Base-by-base conservation (phyloP, 148 eudicot genomes). In the Selenicereus undatus region DNA sequence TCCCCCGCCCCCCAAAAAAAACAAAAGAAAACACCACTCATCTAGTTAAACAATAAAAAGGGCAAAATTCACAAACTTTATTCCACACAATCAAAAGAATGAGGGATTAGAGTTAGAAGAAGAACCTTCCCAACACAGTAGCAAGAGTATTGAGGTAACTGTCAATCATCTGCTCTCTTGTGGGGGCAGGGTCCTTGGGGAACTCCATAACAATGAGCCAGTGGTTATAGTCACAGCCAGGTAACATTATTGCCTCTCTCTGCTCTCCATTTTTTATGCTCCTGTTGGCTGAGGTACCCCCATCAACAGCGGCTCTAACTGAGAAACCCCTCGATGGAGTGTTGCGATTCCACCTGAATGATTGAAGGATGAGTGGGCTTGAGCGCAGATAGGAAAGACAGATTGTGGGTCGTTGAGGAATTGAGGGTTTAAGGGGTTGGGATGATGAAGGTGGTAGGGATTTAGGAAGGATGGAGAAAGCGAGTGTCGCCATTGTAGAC, bases 131-230 rank as follows among this genome's bases (percentile, higher is more conserved):
- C 12, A 95, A 74, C 64, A 95, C 97, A 74, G 93, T 73, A 9
- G 97, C 92, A 56, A 95, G 94, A 52, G 98, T 93, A 54, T 92
- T 45, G 56, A 95, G 91, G 27, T 92, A 95, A 78, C 97, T 93
- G 64, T 95, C 94, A 87, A 95, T 95, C 97, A 95, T 95, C 74
- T 93, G 89, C 69, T 93, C 97, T 43, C 98, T 85, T 35, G 97
- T 84, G 24, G 98, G 98, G 21, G 96, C 88, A 82, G 94, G 97
- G 88, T 93, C 98, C 64, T 95, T 90, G 30, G 97, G 97, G 69
- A 93, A 93, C 89, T 93, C 98, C 98, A 95, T 93, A 58, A 93
- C 97, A 71, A 95, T 91, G 16, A 95, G 88, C 98, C 98, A 95
- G 82, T 95, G 97, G 16, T 93, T 92, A 82, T 89, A 95, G 82